These are phyloP conservation scores for Pleurotus pulmonarius DNA, from an alignment of 768 basidiomycete species.

Conservation along the genomic window DNA sequence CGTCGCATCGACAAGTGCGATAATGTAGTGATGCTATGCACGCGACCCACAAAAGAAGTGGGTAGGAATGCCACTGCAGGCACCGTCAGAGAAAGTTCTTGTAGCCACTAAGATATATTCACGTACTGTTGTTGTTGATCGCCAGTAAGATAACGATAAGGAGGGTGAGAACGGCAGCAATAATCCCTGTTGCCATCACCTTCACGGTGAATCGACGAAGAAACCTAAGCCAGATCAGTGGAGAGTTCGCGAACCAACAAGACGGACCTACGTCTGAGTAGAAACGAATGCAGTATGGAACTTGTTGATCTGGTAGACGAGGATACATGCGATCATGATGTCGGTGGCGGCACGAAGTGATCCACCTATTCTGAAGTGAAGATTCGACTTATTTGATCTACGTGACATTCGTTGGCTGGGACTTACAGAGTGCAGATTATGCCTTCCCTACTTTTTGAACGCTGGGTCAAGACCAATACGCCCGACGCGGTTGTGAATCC, in stretches of 20 bases:
- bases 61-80: neutral
- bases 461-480: too few relatives aligned
- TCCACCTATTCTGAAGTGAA: neutral
- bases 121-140: neutral
- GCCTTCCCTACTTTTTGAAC: too few relatives aligned
- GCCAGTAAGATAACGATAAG: neutral
- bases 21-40: slow-evolving; percentile 1
- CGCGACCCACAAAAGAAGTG: neutral
- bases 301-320: slow-evolving; percentile 2
- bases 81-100: too few relatives aligned
- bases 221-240: neutral
- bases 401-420: too few relatives aligned
- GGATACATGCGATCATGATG: neutral
- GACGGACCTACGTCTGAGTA: slow-evolving; percentile 1
- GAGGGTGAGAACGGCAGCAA: neutral
- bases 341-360: slow-evolving; percentile 1
- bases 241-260: neutral
- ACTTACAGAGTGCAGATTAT: too few relatives aligned
- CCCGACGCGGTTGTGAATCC: too few relatives aligned
- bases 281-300: neutral
- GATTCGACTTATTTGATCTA: too few relatives aligned
- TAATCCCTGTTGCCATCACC: neutral
- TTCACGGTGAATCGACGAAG: slow-evolving; percentile 1
- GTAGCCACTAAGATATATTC: neutral
- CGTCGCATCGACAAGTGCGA: neutral